phyloP scores from a whole-genome alignment of 495 filamentous ascomycete genomes.

The Aspergillus indologenus region DNA sequence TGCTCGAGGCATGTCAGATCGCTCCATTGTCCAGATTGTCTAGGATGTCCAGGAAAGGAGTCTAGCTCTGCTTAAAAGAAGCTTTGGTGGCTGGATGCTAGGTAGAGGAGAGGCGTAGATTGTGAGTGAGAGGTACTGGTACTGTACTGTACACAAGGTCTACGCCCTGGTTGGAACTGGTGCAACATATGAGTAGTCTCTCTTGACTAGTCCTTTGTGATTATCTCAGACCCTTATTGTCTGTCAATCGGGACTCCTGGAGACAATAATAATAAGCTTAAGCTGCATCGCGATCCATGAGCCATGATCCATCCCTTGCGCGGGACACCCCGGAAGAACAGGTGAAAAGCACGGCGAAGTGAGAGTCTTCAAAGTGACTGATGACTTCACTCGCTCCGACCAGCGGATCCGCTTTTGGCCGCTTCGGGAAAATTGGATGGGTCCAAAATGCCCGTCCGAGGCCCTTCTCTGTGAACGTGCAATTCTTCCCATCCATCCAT shows the following conservation, averaged over 20 bases:
- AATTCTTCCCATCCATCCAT: not conserved
- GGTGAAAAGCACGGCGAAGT: too few species aligned
- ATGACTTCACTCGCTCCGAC: slow-evolving; percentile 20
- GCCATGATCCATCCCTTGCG: too few species aligned
- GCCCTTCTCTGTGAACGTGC: not conserved
- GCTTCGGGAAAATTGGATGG: slow-evolving; percentile 6
- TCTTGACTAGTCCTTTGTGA: too few species aligned
- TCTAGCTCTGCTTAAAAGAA: not conserved
- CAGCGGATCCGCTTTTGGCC: not conserved
- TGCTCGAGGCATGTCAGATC: not conserved
- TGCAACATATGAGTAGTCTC: too few species aligned
- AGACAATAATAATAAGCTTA: slow-evolving; percentile 4
- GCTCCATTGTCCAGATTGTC: not conserved
- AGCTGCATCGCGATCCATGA: not conserved
- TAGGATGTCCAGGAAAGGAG: not conserved
- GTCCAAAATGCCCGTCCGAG: not conserved
- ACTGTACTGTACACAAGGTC: too few species aligned
- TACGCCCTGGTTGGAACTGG: too few species aligned
- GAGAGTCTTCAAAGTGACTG: too few species aligned
- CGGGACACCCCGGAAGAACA: not conserved
- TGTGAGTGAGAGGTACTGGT: not conserved
- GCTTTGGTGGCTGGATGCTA: not conserved
- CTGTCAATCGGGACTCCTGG: too few species aligned
- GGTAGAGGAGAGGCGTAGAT: not conserved
- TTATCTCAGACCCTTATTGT: too few species aligned